Evolutionary conservation across 2,329 filamentous ascomycete species (phyloP).

Genomic region (Colletotrichum australisinense): DNA sequence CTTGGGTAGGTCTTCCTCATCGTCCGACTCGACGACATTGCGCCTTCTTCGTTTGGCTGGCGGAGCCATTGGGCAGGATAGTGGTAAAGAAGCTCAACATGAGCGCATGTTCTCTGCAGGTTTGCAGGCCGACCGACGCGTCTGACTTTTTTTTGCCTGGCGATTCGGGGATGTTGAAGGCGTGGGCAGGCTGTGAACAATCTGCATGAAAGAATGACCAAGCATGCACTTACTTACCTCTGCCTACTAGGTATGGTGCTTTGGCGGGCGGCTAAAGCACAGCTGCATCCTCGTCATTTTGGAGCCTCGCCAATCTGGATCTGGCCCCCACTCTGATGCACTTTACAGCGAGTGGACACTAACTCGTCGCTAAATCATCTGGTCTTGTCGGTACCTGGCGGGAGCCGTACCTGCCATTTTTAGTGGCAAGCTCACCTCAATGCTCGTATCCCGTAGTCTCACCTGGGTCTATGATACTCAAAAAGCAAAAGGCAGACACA

Average conservation of each 20-base stretch:
- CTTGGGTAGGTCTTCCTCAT: conserved; percentile 56
- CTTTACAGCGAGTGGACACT: conserved; percentile 17
- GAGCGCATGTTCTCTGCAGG: conserved; percentile 20
- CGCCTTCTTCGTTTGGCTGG: conserved; percentile 69
- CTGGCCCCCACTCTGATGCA: conserved; percentile 18
- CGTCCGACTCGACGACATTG: conserved; percentile 63
- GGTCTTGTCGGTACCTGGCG: background rate
- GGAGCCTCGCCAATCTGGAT: conserved; percentile 23
- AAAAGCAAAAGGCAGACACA: background rate
- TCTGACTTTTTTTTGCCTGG: background rate
- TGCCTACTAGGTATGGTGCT: no score
- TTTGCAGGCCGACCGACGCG: background rate
- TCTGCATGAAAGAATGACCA: background rate
- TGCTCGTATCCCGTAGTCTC: no score
- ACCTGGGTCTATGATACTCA: no score
- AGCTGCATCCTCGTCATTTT: conserved; percentile 27
- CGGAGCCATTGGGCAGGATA: conserved; percentile 60
- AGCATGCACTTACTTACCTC: background rate
- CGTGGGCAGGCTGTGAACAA: background rate
- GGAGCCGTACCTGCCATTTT: accelerated
- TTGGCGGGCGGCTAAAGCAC: conserved; percentile 1
- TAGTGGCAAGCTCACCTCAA: no score
- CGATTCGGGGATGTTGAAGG: conserved; percentile 12
- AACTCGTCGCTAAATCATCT: conserved; percentile 5
- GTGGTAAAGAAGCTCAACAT: conserved; percentile 22